Evolutionary conservation across 106 monocot genomes (phyloP).

Genomic region (Dendrobium chrysotoxum): DNA sequence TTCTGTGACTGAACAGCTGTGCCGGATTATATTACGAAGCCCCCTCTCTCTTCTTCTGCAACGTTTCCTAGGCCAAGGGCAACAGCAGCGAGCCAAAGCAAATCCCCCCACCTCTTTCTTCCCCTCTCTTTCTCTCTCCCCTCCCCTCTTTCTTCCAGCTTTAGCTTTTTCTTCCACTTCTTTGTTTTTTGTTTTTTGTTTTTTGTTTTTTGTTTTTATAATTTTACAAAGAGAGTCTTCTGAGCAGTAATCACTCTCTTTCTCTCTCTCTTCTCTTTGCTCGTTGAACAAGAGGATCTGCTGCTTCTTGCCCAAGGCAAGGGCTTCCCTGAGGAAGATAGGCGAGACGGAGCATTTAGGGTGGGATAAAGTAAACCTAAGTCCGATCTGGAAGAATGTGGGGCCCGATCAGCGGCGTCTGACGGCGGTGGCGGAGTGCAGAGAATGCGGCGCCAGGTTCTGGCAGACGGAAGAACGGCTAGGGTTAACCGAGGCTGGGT

Average conservation of each 20-base stretch:
- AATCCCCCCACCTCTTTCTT: background rate
- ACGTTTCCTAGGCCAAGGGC: background rate
- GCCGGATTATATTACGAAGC: background rate
- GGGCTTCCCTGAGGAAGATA: background rate
- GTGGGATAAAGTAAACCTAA: background rate
- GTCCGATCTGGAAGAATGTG: conserved; percentile 5
- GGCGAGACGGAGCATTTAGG: background rate
- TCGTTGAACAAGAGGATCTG: conserved; percentile 2
- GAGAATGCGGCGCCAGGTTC: conserved; percentile 5
- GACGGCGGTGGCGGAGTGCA: background rate
- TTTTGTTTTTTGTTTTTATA: background rate
- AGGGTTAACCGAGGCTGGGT: background rate
- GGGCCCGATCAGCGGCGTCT: background rate
- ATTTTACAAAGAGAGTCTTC: background rate
- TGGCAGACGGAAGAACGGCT: background rate
- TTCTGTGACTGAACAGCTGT: background rate
- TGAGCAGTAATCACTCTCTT: background rate
- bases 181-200: background rate
- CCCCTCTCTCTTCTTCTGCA: background rate
- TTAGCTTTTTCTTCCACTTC: background rate
- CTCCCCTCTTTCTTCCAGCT: background rate
- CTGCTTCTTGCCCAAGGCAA: background rate
- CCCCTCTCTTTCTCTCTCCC: background rate
- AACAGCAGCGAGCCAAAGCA: background rate
- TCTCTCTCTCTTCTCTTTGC: background rate